Conservation (phyloP, 345 rosid species). For the Salix viminalis region DNA sequence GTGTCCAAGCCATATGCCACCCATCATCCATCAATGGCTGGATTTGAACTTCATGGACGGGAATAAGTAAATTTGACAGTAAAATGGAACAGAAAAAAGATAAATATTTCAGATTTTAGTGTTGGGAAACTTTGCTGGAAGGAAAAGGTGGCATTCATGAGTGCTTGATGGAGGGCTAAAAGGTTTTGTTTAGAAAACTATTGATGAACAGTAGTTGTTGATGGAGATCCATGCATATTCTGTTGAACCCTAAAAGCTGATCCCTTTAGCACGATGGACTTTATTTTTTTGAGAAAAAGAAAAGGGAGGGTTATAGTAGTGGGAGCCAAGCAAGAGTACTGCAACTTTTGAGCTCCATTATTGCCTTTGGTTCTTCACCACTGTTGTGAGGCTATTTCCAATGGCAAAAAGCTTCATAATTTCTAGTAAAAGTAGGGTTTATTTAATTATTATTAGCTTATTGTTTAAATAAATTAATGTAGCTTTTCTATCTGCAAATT, state of each 20-base stretch:
- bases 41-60: slow-evolving; percentile 35
- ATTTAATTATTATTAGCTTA: neutral
- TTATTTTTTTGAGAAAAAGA: slow-evolving; percentile 23
- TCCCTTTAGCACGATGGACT: slow-evolving; percentile 27
- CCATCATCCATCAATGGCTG: slow-evolving; percentile 68
- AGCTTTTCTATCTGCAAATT: slow-evolving; percentile 2
- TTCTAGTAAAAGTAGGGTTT: neutral
- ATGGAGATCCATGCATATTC: slow-evolving; percentile 46
- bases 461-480: neutral
- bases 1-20: slow-evolving; percentile 51
- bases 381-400: slow-evolving; percentile 16
- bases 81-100: slow-evolving; percentile 7
- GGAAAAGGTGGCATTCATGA: slow-evolving; percentile 24
- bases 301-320: slow-evolving; percentile 13
- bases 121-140: slow-evolving; percentile 32
- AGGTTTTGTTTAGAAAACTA: slow-evolving; percentile 13
- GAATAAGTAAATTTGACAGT: neutral
- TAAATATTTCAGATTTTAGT: slow-evolving; percentile 6
- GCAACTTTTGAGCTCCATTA: slow-evolving; percentile 46
- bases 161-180: slow-evolving; percentile 24
- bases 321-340: slow-evolving; percentile 31
- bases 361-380: slow-evolving; percentile 33
- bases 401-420: neutral
- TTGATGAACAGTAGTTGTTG: slow-evolving; percentile 5
- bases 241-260: slow-evolving; percentile 27